Base-by-base conservation (phyloP, 192 early-diverging fungal genomes). In the Obelidium mucronatum region DNA sequence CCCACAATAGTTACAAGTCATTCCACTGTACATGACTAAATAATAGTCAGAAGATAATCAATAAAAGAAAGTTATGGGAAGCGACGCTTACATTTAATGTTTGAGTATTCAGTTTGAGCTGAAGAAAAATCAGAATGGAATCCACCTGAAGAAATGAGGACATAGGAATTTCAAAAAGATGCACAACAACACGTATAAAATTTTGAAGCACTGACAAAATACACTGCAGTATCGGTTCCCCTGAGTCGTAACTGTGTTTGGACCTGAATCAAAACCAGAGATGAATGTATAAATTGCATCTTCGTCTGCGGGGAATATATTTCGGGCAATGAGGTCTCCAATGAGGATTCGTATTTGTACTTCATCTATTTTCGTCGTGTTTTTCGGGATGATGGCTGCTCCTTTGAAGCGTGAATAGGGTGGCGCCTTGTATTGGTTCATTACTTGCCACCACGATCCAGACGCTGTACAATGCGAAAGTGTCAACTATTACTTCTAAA, bases 1-100 rank as follows among this genome's bases (percentile, higher is more conserved):
- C 35, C 74, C 74, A 35, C 74, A 76, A 62, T 76, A 76, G 22
- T 37, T 37, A 31, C 74, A 76, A 0, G 74, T 76, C 74, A 76
- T 76, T 30, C 74, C 74, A n/a, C 48, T 28, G 4, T 67, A 42
- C 24, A 58, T 6, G 55, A 24, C 55, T 58, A 48, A 24, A 24
- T 11, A 58, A 58, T 26, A 24, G 6, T 0, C 1, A 0, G 26
- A 58, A 31, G 8, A 31, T 22, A 4, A 39, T n/a, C 17, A 13
- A 8, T 11, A 1, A 65, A 65, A 6, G n/a, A 8, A 65, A 0
- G 11, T 39, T n/a, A 11, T 24, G 55, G 8, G 13, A 0, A 22
- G 6, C 2, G 34, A 19, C 6, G 22, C 40, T 54, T 55, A 76
- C 74, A 67, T 58, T 76, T 76, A 24, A 76, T 31, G 35, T 51